Percentiles rank a stretch among this genome's conserved stretches.
Conservation (phyloP, 768 basidiomycete genomes). For the Leccinum boreale region DNA sequence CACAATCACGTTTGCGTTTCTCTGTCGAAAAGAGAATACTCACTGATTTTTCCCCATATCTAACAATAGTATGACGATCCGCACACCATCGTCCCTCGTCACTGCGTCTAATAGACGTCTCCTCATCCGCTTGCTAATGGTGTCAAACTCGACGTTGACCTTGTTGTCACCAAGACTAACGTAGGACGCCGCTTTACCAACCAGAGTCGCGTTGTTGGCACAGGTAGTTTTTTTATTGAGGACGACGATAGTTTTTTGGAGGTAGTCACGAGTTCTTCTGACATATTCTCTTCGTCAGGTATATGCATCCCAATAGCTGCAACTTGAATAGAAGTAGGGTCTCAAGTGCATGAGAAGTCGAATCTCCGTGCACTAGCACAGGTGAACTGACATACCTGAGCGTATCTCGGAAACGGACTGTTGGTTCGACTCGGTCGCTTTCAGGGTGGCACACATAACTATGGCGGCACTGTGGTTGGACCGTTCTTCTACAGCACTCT, state of each 20-base stretch:
- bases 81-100: slow-evolving; percentile 35
- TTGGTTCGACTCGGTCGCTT: slow-evolving; percentile 65
- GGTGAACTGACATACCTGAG: slow-evolving; percentile 53
- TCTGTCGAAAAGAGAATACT: slow-evolving; percentile 25
- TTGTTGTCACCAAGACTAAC: no score
- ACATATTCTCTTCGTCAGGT: slow-evolving; percentile 46
- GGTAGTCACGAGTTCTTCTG: slow-evolving; percentile 4
- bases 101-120: slow-evolving; percentile 51
- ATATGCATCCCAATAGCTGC: slow-evolving; percentile 66
- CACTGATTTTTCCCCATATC: slow-evolving; percentile 61
- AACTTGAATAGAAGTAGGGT: slow-evolving; percentile 63
- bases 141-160: no score
- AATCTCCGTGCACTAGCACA: slow-evolving; percentile 21
- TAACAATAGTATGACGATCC: slow-evolving; percentile 75
- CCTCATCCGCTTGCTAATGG: slow-evolving; percentile 38
- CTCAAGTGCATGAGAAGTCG: slow-evolving; percentile 33
- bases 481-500: slow-evolving; percentile 69
- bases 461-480: slow-evolving; percentile 73
- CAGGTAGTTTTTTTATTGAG: slow-evolving; percentile 8
- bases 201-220: slow-evolving; percentile 26
- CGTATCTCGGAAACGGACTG: slow-evolving; percentile 55
- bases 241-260: no score
- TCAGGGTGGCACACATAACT: slow-evolving; percentile 69
- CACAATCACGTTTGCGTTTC: no score
- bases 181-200: no score